Evolutionary conservation across 768 basidiomycete species (phyloP).

Genomic region (Russula brevipes): DNA sequence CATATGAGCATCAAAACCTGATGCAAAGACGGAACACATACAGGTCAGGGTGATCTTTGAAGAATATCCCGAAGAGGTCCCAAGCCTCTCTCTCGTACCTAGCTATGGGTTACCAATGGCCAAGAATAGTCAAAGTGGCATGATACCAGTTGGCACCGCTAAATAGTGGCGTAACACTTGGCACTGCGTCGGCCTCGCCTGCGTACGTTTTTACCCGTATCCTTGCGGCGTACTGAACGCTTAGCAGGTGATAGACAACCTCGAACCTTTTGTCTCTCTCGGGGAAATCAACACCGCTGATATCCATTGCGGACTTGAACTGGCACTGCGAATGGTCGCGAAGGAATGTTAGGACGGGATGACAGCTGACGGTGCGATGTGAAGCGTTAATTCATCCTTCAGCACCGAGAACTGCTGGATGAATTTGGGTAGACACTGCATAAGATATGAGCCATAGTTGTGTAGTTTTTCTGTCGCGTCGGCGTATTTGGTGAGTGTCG

Average conservation of each 20-base stretch:
- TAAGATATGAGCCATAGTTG: slow-evolving; percentile 88
- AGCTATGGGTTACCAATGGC: slow-evolving; percentile 8
- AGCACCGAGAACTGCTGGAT: slow-evolving; percentile 97
- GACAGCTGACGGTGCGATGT: slow-evolving; percentile 76
- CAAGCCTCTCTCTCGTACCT: slow-evolving; percentile 98
- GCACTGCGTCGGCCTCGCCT: slow-evolving; percentile 87
- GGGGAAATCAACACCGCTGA: slow-evolving; percentile 94
- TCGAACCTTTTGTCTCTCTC: slow-evolving; percentile 92
- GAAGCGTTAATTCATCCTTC: slow-evolving; percentile 92
- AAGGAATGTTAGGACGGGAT: slow-evolving; percentile 82
- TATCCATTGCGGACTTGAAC: slow-evolving; percentile 89
- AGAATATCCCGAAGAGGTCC: slow-evolving; percentile 98
- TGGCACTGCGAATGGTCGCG: slow-evolving; percentile 95
- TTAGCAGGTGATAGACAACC: slow-evolving; percentile 93
- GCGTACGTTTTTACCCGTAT: slow-evolving; percentile 98
- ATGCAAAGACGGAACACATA: slow-evolving; percentile 39
- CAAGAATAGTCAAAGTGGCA: background rate
- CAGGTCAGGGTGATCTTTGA: slow-evolving; percentile 94
- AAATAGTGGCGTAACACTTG: slow-evolving; percentile 73
- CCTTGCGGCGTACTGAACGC: slow-evolving; percentile 68
- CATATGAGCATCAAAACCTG: slow-evolving; percentile 22
- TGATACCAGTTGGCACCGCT: slow-evolving; percentile 90
- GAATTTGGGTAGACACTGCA: slow-evolving; percentile 91
- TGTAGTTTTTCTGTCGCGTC: slow-evolving; percentile 76
- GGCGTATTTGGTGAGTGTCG: slow-evolving; percentile 63